phyloP scores from a whole-genome alignment of 257 asterid species.

The Thymus mandschuricus region DNA sequence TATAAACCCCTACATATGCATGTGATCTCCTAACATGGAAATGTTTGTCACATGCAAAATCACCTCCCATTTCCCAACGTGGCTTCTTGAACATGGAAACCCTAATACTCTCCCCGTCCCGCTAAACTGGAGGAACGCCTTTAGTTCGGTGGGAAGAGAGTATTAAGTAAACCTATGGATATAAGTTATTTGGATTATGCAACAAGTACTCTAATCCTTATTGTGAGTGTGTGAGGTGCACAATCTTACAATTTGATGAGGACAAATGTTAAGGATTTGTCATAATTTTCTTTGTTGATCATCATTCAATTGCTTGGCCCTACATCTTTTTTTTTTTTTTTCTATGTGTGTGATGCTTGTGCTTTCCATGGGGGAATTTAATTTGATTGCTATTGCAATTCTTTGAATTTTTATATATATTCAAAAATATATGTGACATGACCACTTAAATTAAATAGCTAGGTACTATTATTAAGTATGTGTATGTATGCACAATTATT shows the following conservation, averaged over 20 bases:
- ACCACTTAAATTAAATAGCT: too few species aligned
- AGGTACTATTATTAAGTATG: too few species aligned
- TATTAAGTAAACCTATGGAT: slow-evolving; percentile 12
- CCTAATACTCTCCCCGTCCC: too few species aligned
- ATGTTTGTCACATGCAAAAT: slow-evolving; percentile 1
- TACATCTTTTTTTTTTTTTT: slow-evolving; percentile 31
- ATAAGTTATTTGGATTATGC: slow-evolving; percentile 27
- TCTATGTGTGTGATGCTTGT: slow-evolving; percentile 4
- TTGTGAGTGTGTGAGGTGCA: slow-evolving; percentile 24
- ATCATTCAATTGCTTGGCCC: slow-evolving; percentile 34
- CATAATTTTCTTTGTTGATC: slow-evolving; percentile 38
- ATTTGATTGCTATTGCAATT: slow-evolving; percentile 30
- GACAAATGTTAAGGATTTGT: slow-evolving; percentile 56
- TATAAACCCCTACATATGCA: background rate
- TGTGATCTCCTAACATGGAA: background rate
- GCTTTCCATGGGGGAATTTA: slow-evolving; percentile 10
- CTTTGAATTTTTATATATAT: slow-evolving; percentile 26
- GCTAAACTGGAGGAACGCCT: too few species aligned
- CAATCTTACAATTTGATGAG: slow-evolving; percentile 39
- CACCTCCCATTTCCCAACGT: background rate
- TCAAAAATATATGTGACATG: slow-evolving; percentile 24
- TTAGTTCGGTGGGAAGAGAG: too few species aligned
- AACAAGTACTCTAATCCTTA: background rate
- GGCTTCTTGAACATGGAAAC: background rate
- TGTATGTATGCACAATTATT: too few species aligned